Evolutionary conservation across 2,329 filamentous ascomycete genomes (phyloP).

Genomic region (Fusarium coicis): DNA sequence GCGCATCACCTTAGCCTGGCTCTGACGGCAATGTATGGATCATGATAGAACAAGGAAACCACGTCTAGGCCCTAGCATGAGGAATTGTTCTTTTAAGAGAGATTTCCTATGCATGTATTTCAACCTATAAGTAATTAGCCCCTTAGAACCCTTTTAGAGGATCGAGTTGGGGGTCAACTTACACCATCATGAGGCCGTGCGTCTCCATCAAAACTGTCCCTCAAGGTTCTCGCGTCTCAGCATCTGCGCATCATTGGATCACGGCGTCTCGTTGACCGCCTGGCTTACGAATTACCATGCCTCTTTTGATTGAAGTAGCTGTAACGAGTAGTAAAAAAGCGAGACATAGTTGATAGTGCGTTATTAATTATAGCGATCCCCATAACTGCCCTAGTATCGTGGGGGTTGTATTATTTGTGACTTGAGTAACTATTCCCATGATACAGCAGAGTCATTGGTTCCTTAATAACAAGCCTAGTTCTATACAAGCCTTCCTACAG

Average conservation of each 20-base stretch:
- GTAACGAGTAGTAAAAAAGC: neutral
- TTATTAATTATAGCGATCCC: conserved; percentile 2
- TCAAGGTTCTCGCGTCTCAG: conserved; percentile 44
- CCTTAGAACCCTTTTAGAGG: neutral
- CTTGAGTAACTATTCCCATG: neutral
- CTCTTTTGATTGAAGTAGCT: conserved; percentile 1
- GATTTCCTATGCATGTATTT: neutral
- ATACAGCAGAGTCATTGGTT: neutral
- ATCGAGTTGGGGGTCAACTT: conserved; percentile 26
- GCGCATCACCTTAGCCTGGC: neutral
- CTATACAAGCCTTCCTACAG: neutral
- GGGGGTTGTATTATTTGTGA: neutral
- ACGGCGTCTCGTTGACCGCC: conserved; percentile 27
- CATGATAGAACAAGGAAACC: conserved; percentile 5
- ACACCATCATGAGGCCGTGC: conserved; percentile 23
- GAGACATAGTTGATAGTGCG: conserved; percentile 8
- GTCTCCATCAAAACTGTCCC: conserved; percentile 34
- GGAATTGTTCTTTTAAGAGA: conserved; percentile 10
- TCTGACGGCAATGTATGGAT: neutral
- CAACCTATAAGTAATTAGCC: neutral
- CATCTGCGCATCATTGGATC: conserved; percentile 32
- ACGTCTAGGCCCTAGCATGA: neutral
- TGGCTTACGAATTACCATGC: conserved; percentile 28
- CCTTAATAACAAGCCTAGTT: neutral
- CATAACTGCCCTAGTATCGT: neutral